Evolutionary conservation across 768 basidiomycete genomes (phyloP), one percentile per base, ranked within the genome.

Genomic region (Filobasidium floriforme): DNA sequence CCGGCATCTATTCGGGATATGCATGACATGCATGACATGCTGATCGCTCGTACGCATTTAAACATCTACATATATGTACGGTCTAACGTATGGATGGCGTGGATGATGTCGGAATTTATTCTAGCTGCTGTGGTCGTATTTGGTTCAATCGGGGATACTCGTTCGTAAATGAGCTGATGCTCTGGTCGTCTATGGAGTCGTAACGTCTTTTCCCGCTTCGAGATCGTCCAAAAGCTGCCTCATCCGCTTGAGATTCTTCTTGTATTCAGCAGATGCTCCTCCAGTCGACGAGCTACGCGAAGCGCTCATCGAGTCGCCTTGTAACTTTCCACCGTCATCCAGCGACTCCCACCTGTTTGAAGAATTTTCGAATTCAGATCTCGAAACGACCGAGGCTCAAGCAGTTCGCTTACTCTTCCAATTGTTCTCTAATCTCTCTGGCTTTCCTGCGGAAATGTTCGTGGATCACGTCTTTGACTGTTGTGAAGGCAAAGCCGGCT

Each of bases 381-480:
- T 37, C 3, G 4, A 37, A 4, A 37, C 32, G 9, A 37, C 4
- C 9, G 32, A 37, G 9, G 9, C 3, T 37, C 32, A 37, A 9
- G 32, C 32, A 3, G 0, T 11, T 26, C n/a, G 89, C 81, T 90
- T 90, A 96, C 65, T 85, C 81, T 71, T 92, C 87, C 51, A 97
- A 81, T 78, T 93, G 92, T 26, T 82, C 75, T 24, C 79, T 77
- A 66, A 97, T 85, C 1, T 84, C 83, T 59, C 80, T 81, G 0
- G 89, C 86, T 73, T 97, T 97, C 66, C 96, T 80, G 19, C 88
- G 84, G 81, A 91, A 97, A 79, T 97, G 93, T 0, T 91, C 93
- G 41, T 84, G 87, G 73, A 97, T 88, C 64, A 94, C 84, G 66
- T 92, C 89, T 37, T 80, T 85, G 73, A 92, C 96, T 62, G 89